Evolutionary conservation across 106 monocot species (phyloP), one percentile per base, ranked within the genome.

Genomic region (Agapanthus africanus): DNA sequence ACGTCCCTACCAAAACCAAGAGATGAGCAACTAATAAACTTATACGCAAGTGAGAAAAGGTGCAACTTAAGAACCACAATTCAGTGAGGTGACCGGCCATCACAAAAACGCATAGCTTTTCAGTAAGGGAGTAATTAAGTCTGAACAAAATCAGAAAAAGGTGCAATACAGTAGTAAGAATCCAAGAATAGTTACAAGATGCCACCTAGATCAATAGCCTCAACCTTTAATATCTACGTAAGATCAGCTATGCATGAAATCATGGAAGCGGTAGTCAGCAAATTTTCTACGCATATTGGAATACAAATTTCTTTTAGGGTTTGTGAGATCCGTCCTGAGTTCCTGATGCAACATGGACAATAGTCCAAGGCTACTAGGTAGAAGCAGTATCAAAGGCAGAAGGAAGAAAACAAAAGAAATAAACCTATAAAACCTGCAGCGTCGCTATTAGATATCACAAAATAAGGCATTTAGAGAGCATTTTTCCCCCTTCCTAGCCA

Each of bases 1-100:
- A n/a, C 97, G 92, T 14, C 97, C 92, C 97, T 97, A 54, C 4
- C 38, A 82, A 73, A 72, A 37, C n/a, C 32, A 65, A 62, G 28
- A 41, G 14, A 66, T 42, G 15, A 42, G 15, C 42, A 38, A 11
- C 40, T 18, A 42, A 66, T n/a, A n/a, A 19, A 42, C 13, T 9
- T 11, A 16, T 19, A 56, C 6, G n/a, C n/a, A n/a, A 47, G n/a
- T n/a, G n/a, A n/a, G n/a, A n/a, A n/a, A n/a, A n/a, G n/a, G n/a
- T n/a, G n/a, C n/a, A 47, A 1, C 16, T n/a, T n/a, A 37, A 7
- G 62, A 36, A 19, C 13, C 0, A 34, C 25, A 31, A 59, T 59
- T 59, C 57, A 28, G 57, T 47, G 46, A 4, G 46, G 19, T 13
- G 19, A 19, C 13, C n/a, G n/a, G n/a, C n/a, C n/a, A n/a, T n/a